Base-by-base conservation (phyloP, 73 alveolate genomes). In the Paramecium pentaurelia region DNA sequence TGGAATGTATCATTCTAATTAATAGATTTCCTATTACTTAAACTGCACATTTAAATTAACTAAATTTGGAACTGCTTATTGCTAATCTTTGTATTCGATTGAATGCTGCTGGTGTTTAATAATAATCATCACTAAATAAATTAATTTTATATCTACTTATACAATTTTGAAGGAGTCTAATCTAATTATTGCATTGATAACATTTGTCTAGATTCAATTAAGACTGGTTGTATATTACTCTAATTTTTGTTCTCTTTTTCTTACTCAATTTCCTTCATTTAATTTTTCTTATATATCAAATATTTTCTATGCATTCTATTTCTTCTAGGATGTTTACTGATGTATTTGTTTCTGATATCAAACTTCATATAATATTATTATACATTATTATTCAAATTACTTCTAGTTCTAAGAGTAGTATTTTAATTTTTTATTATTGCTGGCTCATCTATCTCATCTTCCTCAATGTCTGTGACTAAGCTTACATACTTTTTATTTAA, bases 251-350 rank as follows among this genome's bases (percentile, higher is more conserved):
- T 54, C 70, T 64, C 47, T 6, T 64, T 64, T 22, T 64, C 84
- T 28, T 64, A 28, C 47, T 64, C 45, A 3, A 40, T 45, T 49
- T 80, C 91, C 27, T 80, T 80, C 73, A 40, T 11, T 49, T 80
- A 27, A 45, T 80, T 45, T 27, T 80, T 80, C 30, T 80, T 80
- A 14, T 80, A 80, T 14, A 80, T 49, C 58, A 80, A 80, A 49
- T 80, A 80, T 44, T 80, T 80, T 80, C 71, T 40, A 80, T 80
- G 91, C 91, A 80, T 80, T 22, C 91, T 40, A 80, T 80, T 80
- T 49, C 91, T 80, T 25, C 91, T 80, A 9, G 91, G 91, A 80
- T 80, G 91, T 32, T 49, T 80, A 25, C 34, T 73, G 28, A 73
- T 73, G 22, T 36, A 36, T 73, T 73, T 73, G 47, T 18, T 73